A percentile compares a stretch with the other conserved stretches of the same genome.
Evolutionary conservation across 2,329 filamentous ascomycete species (phyloP).

Genomic region (Coniochaeta hoffmannii): DNA sequence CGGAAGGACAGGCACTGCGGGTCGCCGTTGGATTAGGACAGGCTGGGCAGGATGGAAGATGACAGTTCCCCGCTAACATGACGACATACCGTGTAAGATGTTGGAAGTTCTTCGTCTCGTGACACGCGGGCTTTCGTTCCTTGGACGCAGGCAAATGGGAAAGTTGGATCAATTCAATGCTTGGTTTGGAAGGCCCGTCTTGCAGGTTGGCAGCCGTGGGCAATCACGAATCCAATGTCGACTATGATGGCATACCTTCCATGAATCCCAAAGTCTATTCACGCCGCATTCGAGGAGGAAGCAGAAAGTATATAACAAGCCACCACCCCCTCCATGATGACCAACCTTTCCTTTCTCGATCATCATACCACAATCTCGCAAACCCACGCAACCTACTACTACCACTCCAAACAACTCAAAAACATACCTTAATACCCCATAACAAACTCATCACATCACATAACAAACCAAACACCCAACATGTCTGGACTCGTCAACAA

Average conservation of each 20-base stretch:
- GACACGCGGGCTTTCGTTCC: not conserved
- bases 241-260: not conserved
- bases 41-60: not conserved
- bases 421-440: not conserved
- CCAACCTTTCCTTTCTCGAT: not conserved
- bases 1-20: not conserved
- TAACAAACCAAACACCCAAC: conserved; percentile 10
- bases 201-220: not conserved
- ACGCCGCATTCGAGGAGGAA: not conserved
- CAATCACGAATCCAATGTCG: not conserved
- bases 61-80: not conserved
- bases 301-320: conserved; percentile 9
- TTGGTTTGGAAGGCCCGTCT: not conserved
- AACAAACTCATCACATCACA: not conserved
- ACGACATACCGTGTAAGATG: not conserved
- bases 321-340: conserved; percentile 2
- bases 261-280: not conserved
- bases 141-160: not conserved
- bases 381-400: not conserved
- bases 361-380: conserved; percentile 8
- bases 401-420: conserved; percentile 1
- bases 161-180: not conserved
- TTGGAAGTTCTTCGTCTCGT: not conserved
- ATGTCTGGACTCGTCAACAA: conserved; percentile 54
- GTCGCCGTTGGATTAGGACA: not conserved